Evolutionary conservation across 495 filamentous ascomycete genomes (phyloP), one percentile per base, ranked within the genome.

Genomic region (Xylaria scruposa): DNA sequence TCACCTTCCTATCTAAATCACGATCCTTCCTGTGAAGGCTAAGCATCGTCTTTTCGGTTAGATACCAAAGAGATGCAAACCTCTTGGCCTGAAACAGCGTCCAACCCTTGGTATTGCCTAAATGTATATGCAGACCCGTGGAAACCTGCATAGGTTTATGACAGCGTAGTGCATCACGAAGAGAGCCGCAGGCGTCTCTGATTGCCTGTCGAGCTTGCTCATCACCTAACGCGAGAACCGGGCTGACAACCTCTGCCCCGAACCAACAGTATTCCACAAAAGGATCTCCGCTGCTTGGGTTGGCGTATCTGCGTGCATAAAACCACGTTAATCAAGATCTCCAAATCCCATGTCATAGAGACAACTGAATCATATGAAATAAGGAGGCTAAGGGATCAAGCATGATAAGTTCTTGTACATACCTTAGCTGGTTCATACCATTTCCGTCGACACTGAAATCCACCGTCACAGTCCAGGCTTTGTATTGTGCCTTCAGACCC

Each of bases 131-230:
- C 1, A 77, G 8, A 36, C 75, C 75, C 12, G 73, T 42, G 38
- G 71, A 75, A 44, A 47, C 15, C 13, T 72, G 51, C 71, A 77
- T 75, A 13, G 75, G 75, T 49, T 75, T 77, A 42, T 77, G 75
- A n/a, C 51, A 63, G n/a, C 75, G 75, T 8, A 77, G 38, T 31
- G 40, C 15, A 7, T 61, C 17, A 31, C 75, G 73, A 51, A 77
- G 68, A 24, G 15, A n/a, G 1, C 36, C 29, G 40, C 75, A 77
- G 5, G 61, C 73, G 36, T 47, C 60, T 6, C 56, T 60, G 38
- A 77, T 53, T 2, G 42, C 66, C 1, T 62, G 56, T 17, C 7
- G 19, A 26, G 73, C 40, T 4, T 9, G 17, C 19, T 29, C 40
- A 10, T 26, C 67, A 4, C 49, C 17, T 3, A 47, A 13, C 0